Evolutionary conservation across 768 basidiomycete genomes (phyloP).

Genomic region (Suillus hirtellus): DNA sequence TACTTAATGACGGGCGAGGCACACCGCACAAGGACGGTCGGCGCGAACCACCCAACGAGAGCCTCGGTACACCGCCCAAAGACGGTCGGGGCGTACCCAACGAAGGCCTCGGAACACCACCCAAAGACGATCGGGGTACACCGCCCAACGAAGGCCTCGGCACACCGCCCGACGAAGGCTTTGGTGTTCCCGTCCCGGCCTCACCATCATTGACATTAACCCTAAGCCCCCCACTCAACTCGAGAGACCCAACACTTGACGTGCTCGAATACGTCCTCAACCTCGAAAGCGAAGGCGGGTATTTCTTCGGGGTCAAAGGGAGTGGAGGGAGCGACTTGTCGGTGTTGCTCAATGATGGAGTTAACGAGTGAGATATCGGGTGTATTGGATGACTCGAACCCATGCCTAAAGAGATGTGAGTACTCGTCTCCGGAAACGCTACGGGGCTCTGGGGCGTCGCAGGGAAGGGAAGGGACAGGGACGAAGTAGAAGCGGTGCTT

Average conservation of each 20-base stretch:
- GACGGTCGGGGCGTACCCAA: slow-evolving; percentile 19
- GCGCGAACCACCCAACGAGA: slow-evolving; percentile 9
- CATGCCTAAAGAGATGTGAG: neutral
- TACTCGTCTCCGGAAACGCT: neutral
- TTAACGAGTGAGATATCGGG: slow-evolving; percentile 34
- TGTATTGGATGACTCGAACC: neutral
- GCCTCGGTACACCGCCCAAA: slow-evolving; percentile 15
- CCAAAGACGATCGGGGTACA: slow-evolving; percentile 20
- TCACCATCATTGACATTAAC: slow-evolving; percentile 2
- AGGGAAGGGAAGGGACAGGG: slow-evolving; percentile 31
- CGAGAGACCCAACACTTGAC: slow-evolving; percentile 20
- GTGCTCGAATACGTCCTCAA: slow-evolving; percentile 37
- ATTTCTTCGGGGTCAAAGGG: slow-evolving; percentile 20
- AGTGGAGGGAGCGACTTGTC: slow-evolving; percentile 36
- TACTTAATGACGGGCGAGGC: slow-evolving; percentile 27
- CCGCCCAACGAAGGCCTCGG: slow-evolving; percentile 16
- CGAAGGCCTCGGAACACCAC: slow-evolving; percentile 16
- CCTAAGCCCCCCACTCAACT: slow-evolving; percentile 15
- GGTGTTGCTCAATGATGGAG: slow-evolving; percentile 17
- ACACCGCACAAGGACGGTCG: slow-evolving; percentile 22
- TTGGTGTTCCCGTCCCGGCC: slow-evolving; percentile 14
- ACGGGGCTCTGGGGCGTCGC: slow-evolving; percentile 28
- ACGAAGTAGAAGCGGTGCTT: slow-evolving; percentile 29
- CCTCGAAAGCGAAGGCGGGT: slow-evolving; percentile 24
- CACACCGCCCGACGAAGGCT: slow-evolving; percentile 14